Evolutionary conservation across 345 rosid species (phyloP), one percentile per base, ranked within the genome.

Genomic region (Eucalyptus marginata): DNA sequence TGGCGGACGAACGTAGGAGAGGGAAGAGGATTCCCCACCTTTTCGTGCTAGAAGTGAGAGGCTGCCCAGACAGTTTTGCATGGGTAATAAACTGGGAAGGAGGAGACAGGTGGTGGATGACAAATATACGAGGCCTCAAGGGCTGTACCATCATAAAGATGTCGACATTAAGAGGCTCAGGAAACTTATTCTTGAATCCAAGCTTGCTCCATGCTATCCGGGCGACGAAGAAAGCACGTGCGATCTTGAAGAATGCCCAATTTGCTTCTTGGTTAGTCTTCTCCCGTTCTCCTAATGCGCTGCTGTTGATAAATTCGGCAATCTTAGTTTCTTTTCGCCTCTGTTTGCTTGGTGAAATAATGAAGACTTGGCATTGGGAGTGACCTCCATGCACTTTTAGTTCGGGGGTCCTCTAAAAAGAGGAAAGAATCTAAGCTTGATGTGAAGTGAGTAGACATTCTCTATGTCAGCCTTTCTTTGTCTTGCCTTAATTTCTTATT

Each of bases 191-290:
- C 94, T 97, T 6, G 99, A 97, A 59, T 97, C 98, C 52, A 98
- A 97, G 94, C 98, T 98, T 83, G 99, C 99, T 87, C 99, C 99
- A 9, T 98, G 99, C 93, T 98, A 94, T 92, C 99, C 99, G 4
- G 99, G 99, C 10, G 97, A 94, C 13, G 99, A 98, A 58, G 99
- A 98, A 49, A 93, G 94, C 88, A 89, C 93, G 47, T 88, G 86
- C 49, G 99, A 98, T 90, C 95, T 94, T 49, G 99, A 98, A 95
- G 99, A 98, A 90, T 97, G 99, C 87, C 99, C 99, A 0, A 98
- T 98, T 93, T 98, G 99, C 93, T 97, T 97, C 90, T 92, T 98
- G 99, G 99, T 98, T 56, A 51, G 99, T 94, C 81, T 68, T 76
- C 40, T 88, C 36, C 52, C 43, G 20, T 64, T 46, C 89, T 29